Conservation (phyloP, 805 yeast species). For the Isabelozyma gotoi region DNA sequence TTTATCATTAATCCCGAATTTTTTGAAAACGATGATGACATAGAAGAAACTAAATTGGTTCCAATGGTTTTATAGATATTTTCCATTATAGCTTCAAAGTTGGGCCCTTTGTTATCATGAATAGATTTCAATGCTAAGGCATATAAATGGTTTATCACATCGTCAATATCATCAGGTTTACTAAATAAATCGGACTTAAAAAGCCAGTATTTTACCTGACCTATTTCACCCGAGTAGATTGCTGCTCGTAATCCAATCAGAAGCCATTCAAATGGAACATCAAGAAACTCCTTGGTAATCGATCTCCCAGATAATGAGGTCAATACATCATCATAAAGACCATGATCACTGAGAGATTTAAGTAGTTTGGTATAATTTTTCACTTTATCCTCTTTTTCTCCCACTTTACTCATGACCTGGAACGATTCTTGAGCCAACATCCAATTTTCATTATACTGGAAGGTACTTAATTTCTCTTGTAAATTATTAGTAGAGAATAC, state of each 20-base stretch:
- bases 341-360: constrained; percentile 73
- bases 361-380: constrained; percentile 55
- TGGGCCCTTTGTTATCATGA: constrained; percentile 25
- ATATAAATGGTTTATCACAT: constrained; percentile 57
- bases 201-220: constrained; percentile 58
- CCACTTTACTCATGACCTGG: constrained; percentile 54
- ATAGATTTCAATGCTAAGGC: constrained; percentile 62
- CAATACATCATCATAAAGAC: constrained; percentile 66
- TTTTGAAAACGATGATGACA: constrained; percentile 37
- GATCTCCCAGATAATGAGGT: constrained; percentile 44
- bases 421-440: constrained; percentile 83
- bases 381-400: constrained; percentile 25
- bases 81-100: constrained; percentile 41
- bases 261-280: constrained; percentile 56
- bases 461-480: constrained; percentile 73
- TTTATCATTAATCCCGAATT: constrained; percentile 36
- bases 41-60: constrained; percentile 45
- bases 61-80: constrained; percentile 63
- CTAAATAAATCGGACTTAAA: constrained; percentile 46
- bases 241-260: constrained; percentile 75
- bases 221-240: constrained; percentile 57
- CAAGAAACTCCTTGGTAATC: constrained; percentile 15
- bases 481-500: constrained; percentile 67
- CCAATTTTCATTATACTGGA: constrained; percentile 87
- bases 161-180: constrained; percentile 46